A percentile compares a stretch with the other conserved stretches of the same genome.
These are phyloP conservation scores for Aspergillus puulaauensis DNA, from an alignment of 2,329 filamentous ascomycete species.

Conservation along the genomic window DNA sequence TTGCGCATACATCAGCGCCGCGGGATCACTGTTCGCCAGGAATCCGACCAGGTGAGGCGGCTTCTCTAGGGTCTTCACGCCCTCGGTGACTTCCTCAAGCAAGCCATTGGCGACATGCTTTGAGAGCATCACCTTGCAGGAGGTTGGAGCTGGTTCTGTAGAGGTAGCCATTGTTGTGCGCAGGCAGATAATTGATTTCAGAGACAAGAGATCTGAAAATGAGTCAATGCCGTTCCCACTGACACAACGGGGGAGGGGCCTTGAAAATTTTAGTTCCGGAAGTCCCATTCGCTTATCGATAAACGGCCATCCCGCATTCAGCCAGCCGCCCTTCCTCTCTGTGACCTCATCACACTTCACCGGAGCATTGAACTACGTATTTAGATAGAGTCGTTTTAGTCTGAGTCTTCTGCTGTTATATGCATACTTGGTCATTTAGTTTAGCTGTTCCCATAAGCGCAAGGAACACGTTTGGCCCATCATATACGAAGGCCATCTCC, in stretches of 20 bases:
- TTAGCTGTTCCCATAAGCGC: background rate
- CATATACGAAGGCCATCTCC: background rate
- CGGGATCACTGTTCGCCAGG: constrained; percentile 86
- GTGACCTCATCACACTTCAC: constrained; percentile 2
- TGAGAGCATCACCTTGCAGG: constrained; percentile 92
- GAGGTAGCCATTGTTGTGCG: constrained; percentile 33
- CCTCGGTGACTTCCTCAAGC: constrained; percentile 73
- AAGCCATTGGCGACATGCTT: constrained; percentile 82
- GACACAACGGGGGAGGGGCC: constrained; percentile 19
- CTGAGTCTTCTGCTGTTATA: background rate
- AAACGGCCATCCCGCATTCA: constrained; percentile 32
- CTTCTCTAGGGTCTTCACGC: constrained; percentile 68
- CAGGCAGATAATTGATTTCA: constrained; percentile 2
- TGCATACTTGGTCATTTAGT: background rate
- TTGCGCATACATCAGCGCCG: constrained; percentile 89
- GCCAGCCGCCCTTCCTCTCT: constrained; percentile 9
- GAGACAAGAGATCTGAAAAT: background rate
- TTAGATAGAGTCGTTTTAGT: background rate
- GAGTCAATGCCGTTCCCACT: constrained; percentile 5
- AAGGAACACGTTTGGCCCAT: background rate
- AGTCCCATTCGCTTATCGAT: constrained; percentile 42
- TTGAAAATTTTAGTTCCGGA: constrained; percentile 24
- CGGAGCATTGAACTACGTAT: background rate
- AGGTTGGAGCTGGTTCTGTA: constrained; percentile 28
- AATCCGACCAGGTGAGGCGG: constrained; percentile 85